These are phyloP conservation scores for Pterula multifida DNA, from an alignment of 1,284 basidiomycete species.

Conservation along the genomic window DNA sequence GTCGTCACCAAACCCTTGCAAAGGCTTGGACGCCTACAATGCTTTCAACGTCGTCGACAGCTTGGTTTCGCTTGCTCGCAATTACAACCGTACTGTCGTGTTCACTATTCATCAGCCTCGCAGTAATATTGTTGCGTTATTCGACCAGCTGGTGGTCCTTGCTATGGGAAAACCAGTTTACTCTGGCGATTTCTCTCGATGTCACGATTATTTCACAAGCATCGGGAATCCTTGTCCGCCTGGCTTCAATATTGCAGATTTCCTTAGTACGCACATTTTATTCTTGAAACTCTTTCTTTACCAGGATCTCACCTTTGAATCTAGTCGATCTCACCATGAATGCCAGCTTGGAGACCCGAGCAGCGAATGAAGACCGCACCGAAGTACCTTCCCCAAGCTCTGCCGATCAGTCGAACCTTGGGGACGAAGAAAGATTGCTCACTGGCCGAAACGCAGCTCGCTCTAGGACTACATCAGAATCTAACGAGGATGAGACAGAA, in stretches of 20 bases:
- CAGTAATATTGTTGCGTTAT: constrained; percentile 91
- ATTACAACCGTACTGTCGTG: constrained; percentile 91
- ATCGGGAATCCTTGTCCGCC: constrained; percentile 80
- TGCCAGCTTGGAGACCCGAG: constrained; percentile 36
- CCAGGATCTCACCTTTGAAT: background rate
- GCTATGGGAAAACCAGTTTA: constrained; percentile 79
- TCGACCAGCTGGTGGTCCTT: constrained; percentile 85
- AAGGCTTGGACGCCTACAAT: constrained; percentile 78
- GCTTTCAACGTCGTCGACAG: constrained; percentile 91
- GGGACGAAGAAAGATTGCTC: constrained; percentile 54
- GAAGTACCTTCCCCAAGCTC: constrained; percentile 12
- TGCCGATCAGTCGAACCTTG: constrained; percentile 28
- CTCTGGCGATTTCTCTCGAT: constrained; percentile 64
- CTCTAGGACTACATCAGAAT: background rate
- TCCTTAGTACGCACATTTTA: constrained; percentile 55
- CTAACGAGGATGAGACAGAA: constrained; percentile 38
- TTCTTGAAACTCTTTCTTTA: background rate
- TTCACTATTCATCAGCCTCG: constrained; percentile 99
- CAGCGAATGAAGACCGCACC: constrained; percentile 23
- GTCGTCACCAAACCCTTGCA: background rate
- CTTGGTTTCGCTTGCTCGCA: constrained; percentile 73
- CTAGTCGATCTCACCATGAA: constrained; percentile 84
- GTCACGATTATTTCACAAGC: constrained; percentile 70
- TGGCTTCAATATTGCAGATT: constrained; percentile 98
- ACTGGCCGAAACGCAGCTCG: constrained; percentile 10